phyloP scores from a whole-genome alignment of 129 eudicot genomes.

The Ambrosia trifida region DNA sequence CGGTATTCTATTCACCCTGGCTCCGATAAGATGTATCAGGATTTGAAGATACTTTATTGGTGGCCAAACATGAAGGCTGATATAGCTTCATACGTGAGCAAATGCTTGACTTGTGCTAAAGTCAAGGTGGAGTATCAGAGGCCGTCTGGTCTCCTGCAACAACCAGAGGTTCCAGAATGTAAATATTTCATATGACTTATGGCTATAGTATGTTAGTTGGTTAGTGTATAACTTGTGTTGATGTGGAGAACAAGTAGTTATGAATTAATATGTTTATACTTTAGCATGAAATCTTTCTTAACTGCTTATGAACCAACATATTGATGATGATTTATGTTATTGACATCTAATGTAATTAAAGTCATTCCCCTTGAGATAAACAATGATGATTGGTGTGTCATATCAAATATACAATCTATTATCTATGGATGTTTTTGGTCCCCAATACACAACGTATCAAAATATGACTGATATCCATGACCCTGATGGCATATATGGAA shows the following conservation, averaged over 20 bases:
- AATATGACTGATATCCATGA: background rate
- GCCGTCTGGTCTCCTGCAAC: too few species aligned
- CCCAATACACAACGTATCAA: background rate
- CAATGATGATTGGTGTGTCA: background rate
- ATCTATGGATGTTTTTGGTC: background rate
- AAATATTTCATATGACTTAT: conserved; percentile 3
- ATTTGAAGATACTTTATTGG: too few species aligned
- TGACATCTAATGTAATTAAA: background rate
- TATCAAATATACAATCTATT: too few species aligned
- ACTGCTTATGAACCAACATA: background rate
- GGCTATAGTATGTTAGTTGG: conserved; percentile 12
- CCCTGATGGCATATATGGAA: background rate
- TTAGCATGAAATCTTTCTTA: background rate
- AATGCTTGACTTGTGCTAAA: too few species aligned
- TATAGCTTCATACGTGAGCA: too few species aligned
- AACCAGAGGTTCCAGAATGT: too few species aligned
- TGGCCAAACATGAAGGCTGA: too few species aligned
- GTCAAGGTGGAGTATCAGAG: too few species aligned
- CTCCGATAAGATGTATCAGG: too few species aligned
- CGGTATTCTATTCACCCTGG: too few species aligned
- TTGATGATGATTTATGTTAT: background rate
- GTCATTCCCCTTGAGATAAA: background rate
- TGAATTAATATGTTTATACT: background rate
- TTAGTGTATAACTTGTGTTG: conserved; percentile 1
- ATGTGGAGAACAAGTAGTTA: background rate